Evolutionary conservation across 257 asterid genomes (phyloP), one percentile per base, ranked within the genome.

Genomic region (Echites panduratus): DNA sequence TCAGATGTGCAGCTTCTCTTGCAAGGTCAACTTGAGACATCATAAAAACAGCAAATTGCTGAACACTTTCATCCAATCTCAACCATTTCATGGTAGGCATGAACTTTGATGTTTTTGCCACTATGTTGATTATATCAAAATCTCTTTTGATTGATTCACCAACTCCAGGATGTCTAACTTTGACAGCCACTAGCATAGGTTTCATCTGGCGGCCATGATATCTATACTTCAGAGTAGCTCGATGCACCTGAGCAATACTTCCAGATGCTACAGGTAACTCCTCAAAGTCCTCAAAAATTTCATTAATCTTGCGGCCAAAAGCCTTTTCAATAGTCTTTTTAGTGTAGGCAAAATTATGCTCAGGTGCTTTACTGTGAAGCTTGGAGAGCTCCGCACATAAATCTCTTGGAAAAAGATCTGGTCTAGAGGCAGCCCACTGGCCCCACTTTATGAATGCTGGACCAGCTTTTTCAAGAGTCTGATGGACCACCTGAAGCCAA

Each of bases 381-480:
- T 94, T 91, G 50, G 99, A 87, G 54, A 94, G 84, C 81, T 94
- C 97, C 44, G 81, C 61, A 68, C 99, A 91, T 81, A 94, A 79
- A 80, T 94, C 99, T 66, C 68, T 70, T 17, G 98, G 97, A 63
- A 94, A 94, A 48, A 91, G 90, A 85, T 94, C 99, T 0, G 98
- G 99, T 29, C 99, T 89, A 45, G 99, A 88, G 70, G 97, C 99
- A 32, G 98, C 99, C 99, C 99, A 94, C 76, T 91, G 99, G 78
- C 99, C 99, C 99, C 97, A 94, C 80, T 94, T 94, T 80, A 94
- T 94, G 77, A 94, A 94, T 2, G 98, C 99, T 27, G 99, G 99
- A 32, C 99, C 99, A 17, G 99, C 99, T 74, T 83, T 78, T 85
- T 89, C 97, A 19, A 94, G 88, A 20, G 99, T 94, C 43, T 73